These are phyloP conservation scores for Trichoderma atroviride DNA, from an alignment of 2,329 filamentous ascomycete genomes.

Conservation along the genomic window DNA sequence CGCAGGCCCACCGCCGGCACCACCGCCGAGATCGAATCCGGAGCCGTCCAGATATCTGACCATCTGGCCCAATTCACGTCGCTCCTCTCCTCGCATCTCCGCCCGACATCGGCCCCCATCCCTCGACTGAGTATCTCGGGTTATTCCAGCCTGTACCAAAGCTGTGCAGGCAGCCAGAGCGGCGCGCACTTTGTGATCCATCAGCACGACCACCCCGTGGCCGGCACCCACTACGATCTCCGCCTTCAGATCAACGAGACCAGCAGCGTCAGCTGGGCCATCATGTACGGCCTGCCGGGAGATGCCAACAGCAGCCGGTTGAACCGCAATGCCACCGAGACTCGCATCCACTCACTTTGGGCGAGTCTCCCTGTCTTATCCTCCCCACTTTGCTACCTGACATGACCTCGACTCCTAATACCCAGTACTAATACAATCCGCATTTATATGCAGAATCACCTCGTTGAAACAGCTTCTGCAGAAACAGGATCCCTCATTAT, in stretches of 20 bases:
- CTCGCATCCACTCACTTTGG: slow-evolving; percentile 63
- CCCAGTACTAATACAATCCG: neutral
- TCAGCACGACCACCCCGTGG: slow-evolving; percentile 72
- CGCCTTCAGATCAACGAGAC: slow-evolving; percentile 69
- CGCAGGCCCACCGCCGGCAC: slow-evolving; percentile 28
- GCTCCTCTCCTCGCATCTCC: slow-evolving; percentile 37
- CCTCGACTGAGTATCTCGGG: slow-evolving; percentile 41
- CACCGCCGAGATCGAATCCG: slow-evolving; percentile 47
- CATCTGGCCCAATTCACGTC: slow-evolving; percentile 45
- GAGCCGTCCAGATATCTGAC: slow-evolving; percentile 41
- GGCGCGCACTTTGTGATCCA: slow-evolving; percentile 68
- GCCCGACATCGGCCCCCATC: slow-evolving; percentile 30
- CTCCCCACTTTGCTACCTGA: neutral
- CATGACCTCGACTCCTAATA: neutral
- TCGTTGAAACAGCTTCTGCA: slow-evolving; percentile 59
- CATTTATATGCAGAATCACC: slow-evolving; percentile 56
- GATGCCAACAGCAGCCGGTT: slow-evolving; percentile 57
- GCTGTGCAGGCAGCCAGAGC: slow-evolving; percentile 35
- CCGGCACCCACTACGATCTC: slow-evolving; percentile 70
- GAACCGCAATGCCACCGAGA: slow-evolving; percentile 64
- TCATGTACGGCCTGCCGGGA: slow-evolving; percentile 65
- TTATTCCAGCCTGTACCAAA: slow-evolving; percentile 44
- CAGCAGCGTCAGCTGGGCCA: slow-evolving; percentile 66
- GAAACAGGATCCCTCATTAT: slow-evolving; percentile 61
- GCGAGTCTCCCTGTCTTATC: slow-evolving; percentile 38